Evolutionary conservation across 2,329 filamentous ascomycete species (phyloP), one percentile per base, ranked within the genome.

Genomic region (Sporothrix luriei): DNA sequence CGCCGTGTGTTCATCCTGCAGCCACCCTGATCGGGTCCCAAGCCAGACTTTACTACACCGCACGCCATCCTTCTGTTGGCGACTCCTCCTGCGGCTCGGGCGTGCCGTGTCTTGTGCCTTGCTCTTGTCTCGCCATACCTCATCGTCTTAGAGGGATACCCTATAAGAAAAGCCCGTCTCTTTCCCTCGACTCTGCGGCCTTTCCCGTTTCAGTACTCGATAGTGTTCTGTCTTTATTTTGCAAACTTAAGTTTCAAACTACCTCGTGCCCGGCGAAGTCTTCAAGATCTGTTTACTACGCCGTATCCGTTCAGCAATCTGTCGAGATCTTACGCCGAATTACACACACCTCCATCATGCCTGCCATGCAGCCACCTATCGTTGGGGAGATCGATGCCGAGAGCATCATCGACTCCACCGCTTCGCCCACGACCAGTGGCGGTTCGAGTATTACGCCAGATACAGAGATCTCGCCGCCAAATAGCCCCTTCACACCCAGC

Each of bases 401-500:
- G 29, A 75, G 76, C 59, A 78, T 76, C 59, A 75, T 78, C 64
- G 79, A 82, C 68, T 74, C 77, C 24, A 78, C 77, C 69, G 74
- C 75, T 16, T 82, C 80, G 11, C 78, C 77, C 13, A 73, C 77
- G 46, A 78, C 77, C 19, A 81, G 76, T 69, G 74, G 77, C 59
- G 79, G 76, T 61, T 77, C 76, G 68, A 80, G 80, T 71, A 81
- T 81, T 33, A 85, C 84, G 21, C 83, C 84, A n/a, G 77, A 82
- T 72, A 85, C 83, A 59, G 82, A 84, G 74, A 81, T 82, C 72
- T 84, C 83, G 65, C 77, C 81, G 26, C 82, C 80, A 55, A 79
- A 76, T 51, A 85, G 81, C 72, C 82, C 82, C 3, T 74, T 79
- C 38, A 77, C 78, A 21, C 76, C 79, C 38, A 75, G 72, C 55